Conservation (phyloP, 805 yeast species). For the Lachancea thermotolerans region DNA sequence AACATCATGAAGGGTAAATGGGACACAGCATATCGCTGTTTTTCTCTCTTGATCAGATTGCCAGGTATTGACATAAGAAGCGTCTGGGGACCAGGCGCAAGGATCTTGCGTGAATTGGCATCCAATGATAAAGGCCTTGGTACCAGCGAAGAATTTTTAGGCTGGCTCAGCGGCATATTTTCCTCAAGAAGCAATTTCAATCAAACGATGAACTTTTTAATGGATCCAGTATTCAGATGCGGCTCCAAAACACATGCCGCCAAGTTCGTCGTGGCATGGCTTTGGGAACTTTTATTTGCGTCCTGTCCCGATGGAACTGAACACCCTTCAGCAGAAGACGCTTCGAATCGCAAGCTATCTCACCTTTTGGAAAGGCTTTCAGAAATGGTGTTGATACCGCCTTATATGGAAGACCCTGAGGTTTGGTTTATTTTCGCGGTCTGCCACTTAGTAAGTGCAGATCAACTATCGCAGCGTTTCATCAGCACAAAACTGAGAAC, state of each 20-base stretch:
- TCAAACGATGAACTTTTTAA: conserved; percentile 19
- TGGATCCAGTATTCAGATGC: conserved; percentile 25
- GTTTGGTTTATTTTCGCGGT: conserved; percentile 27
- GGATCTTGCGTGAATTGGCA: conserved; percentile 35
- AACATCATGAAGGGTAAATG: conserved; percentile 45
- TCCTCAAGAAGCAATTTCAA: conserved; percentile 20
- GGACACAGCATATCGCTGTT: conserved; percentile 48
- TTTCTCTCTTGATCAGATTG: conserved; percentile 42
- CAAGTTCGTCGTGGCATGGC: conserved; percentile 22
- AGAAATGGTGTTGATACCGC: conserved; percentile 27
- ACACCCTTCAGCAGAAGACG: neutral
- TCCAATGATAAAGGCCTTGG: conserved; percentile 1
- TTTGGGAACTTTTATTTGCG: conserved; percentile 22
- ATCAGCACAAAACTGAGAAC: conserved; percentile 3
- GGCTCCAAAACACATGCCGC: conserved; percentile 29
- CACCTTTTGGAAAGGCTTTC: conserved; percentile 22
- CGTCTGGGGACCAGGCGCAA: conserved; percentile 60
- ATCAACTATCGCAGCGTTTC: conserved; percentile 16
- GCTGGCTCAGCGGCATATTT: conserved; percentile 26
- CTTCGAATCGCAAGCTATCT: conserved; percentile 2
- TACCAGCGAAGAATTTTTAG: conserved; percentile 19
- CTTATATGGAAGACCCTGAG: conserved; percentile 30
- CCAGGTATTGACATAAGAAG: conserved; percentile 46
- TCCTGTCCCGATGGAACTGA: neutral
- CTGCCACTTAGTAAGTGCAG: conserved; percentile 25